Percentiles rank a stretch among this genome's conserved stretches.
Conservation (phyloP, 1,284 basidiomycete genomes). For the Afroboletus lepidellus region DNA sequence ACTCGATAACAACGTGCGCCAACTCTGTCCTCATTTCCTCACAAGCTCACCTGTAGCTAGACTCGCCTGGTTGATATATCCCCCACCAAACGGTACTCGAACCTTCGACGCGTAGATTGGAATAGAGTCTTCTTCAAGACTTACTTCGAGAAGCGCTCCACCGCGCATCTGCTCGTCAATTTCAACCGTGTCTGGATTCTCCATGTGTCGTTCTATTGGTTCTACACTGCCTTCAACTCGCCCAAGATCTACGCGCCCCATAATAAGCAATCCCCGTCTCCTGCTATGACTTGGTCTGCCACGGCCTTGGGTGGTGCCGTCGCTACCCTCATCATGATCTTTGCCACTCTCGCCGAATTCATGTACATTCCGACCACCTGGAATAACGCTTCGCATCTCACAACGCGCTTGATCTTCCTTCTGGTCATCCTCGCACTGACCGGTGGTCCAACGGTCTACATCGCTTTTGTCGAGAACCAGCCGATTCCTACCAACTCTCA, state of each 20-base stretch:
- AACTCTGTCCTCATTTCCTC: neutral
- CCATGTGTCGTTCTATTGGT: slow-evolving; percentile 89
- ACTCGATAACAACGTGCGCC: slow-evolving; percentile 77
- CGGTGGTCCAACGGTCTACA: slow-evolving; percentile 87
- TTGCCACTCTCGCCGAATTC: slow-evolving; percentile 89
- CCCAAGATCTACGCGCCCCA: slow-evolving; percentile 86
- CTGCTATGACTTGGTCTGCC: slow-evolving; percentile 85
- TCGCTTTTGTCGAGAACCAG: slow-evolving; percentile 69
- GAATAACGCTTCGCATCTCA: slow-evolving; percentile 95
- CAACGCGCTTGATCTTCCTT: slow-evolving; percentile 83
- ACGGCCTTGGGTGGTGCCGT: slow-evolving; percentile 89
- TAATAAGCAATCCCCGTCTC: slow-evolving; percentile 54
- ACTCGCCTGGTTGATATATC: slow-evolving; percentile 87
- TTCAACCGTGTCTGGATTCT: slow-evolving; percentile 97
- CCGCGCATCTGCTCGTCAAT: slow-evolving; percentile 89
- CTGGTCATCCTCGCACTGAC: slow-evolving; percentile 82
- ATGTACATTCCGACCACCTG: slow-evolving; percentile 95
- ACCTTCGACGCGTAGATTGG: slow-evolving; percentile 89
- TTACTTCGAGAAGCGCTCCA: slow-evolving; percentile 93
- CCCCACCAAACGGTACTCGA: slow-evolving; percentile 89
- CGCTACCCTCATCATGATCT: slow-evolving; percentile 89
- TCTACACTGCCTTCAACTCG: slow-evolving; percentile 94
- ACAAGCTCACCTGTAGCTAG: slow-evolving; percentile 37
- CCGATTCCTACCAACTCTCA: slow-evolving; percentile 44
- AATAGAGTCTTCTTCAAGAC: slow-evolving; percentile 95